Conservation (phyloP, 495 filamentous ascomycete genomes). For the Zalerion maritima region DNA sequence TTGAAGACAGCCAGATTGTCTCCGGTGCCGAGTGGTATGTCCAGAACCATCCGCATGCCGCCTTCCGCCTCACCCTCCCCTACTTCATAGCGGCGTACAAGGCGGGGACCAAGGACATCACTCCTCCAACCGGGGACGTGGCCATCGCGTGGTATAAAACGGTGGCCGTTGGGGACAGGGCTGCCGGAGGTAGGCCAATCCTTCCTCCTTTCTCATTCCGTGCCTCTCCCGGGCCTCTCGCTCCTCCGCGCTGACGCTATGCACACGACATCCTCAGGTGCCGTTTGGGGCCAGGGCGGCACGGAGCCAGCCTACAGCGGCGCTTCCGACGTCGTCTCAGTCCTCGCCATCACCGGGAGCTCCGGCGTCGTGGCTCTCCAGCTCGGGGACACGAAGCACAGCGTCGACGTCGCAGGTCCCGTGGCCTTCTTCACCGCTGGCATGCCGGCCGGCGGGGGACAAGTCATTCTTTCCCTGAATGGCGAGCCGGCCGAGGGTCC, state of each 20-base stretch:
- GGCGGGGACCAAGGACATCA: conserved; percentile 25
- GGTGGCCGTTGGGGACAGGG: conserved; percentile 17
- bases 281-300: conserved; percentile 31
- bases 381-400: too few species aligned
- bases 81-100: conserved; percentile 55
- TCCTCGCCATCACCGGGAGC: conserved; percentile 28
- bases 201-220: conserved; percentile 11
- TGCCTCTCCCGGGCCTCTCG: conserved; percentile 11
- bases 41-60: conserved; percentile 34
- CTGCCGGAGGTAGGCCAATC: conserved; percentile 15
- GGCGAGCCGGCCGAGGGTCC: too few species aligned
- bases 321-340: conserved; percentile 30
- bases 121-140: conserved; percentile 30
- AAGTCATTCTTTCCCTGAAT: too few species aligned
- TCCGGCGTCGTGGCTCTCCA: too few species aligned
- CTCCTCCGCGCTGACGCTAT: conserved; percentile 2
- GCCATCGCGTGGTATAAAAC: conserved; percentile 55
- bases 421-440: too few species aligned
- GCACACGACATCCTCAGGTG: conserved; percentile 13
- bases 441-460: too few species aligned
- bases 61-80: conserved; percentile 40
- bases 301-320: conserved; percentile 21
- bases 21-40: conserved; percentile 36
- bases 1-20: conserved; percentile 33
- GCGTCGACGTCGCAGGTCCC: too few species aligned